phyloP scores from a whole-genome alignment of 306 rosid genomes.

The Lathyrus tuberosus region DNA sequence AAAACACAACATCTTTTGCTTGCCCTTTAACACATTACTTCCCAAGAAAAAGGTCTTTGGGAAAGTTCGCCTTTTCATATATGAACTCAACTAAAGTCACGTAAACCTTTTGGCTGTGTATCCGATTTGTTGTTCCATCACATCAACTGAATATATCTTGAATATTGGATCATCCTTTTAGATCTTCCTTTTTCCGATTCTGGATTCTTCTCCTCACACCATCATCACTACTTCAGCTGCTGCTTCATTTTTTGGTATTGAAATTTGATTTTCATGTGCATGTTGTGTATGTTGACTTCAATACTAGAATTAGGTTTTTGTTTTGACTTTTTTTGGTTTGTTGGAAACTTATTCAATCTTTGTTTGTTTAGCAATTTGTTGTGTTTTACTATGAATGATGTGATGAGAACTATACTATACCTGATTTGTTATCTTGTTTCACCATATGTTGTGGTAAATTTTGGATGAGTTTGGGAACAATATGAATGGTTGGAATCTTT shows the following conservation, averaged over 20 bases:
- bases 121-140: neutral
- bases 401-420: conserved; percentile 4
- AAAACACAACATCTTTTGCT: no score
- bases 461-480: conserved; percentile 38
- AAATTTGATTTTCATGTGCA: neutral
- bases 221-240: neutral
- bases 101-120: neutral
- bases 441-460: conserved; percentile 7
- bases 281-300: neutral
- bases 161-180: no score
- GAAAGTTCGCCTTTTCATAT: no score
- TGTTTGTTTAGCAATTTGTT: neutral
- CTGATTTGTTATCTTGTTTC: conserved; percentile 21
- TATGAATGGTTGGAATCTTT: conserved; percentile 20
- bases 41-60: no score
- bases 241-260: neutral
- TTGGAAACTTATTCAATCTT: neutral
- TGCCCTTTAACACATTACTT: no score
- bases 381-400: conserved; percentile 12
- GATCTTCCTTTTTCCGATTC: no score
- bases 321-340: neutral
- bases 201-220: neutral
- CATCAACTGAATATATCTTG: neutral
- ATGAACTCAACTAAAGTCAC: no score
- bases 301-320: neutral